phyloP scores from a whole-genome alignment of 768 basidiomycete genomes.

The Brasilioporus rufonigricans region DNA sequence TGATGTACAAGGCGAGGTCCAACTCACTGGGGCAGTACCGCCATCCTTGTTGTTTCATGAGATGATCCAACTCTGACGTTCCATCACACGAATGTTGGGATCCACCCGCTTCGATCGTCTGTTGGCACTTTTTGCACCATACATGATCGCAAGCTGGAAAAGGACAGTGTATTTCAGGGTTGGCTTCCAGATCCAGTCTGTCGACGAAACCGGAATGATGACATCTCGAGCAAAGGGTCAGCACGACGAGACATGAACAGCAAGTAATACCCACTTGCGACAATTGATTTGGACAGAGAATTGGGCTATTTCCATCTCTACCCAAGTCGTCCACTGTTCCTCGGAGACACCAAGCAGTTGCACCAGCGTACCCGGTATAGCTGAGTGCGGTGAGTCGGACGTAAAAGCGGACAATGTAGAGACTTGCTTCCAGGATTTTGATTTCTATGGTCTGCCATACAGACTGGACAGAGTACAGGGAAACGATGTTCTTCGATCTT shows the following conservation, averaged over 20 bases:
- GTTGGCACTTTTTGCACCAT: constrained; percentile 63
- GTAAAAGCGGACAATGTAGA: background rate
- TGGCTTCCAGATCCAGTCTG: constrained; percentile 41
- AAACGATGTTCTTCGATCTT: constrained; percentile 54
- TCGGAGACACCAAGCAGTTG: constrained; percentile 45
- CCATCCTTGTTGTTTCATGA: constrained; percentile 57
- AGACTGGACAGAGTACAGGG: constrained; percentile 61
- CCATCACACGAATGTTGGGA: constrained; percentile 58
- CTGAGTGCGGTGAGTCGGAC: constrained; percentile 23
- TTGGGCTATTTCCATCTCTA: constrained; percentile 45
- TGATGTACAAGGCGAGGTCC: background rate
- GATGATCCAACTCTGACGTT: constrained; percentile 47
- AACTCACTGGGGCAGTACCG: constrained; percentile 56
- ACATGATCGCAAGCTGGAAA: constrained; percentile 44
- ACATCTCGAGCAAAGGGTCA: constrained; percentile 39
- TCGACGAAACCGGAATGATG: constrained; percentile 49
- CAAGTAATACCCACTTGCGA: constrained; percentile 40
- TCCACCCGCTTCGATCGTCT: constrained; percentile 33
- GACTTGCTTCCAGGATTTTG: constrained; percentile 31
- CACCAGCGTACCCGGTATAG: constrained; percentile 36
- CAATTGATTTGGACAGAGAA: constrained; percentile 46
- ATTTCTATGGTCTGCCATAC: constrained; percentile 36
- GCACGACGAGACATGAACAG: background rate
- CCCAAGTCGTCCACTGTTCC: constrained; percentile 40
- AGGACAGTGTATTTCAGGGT: constrained; percentile 48